A percentile compares a stretch with the other conserved stretches of the same genome.
These are phyloP conservation scores for Starmerella geochares DNA, from an alignment of 805 yeast genomes.

Conservation along the genomic window DNA sequence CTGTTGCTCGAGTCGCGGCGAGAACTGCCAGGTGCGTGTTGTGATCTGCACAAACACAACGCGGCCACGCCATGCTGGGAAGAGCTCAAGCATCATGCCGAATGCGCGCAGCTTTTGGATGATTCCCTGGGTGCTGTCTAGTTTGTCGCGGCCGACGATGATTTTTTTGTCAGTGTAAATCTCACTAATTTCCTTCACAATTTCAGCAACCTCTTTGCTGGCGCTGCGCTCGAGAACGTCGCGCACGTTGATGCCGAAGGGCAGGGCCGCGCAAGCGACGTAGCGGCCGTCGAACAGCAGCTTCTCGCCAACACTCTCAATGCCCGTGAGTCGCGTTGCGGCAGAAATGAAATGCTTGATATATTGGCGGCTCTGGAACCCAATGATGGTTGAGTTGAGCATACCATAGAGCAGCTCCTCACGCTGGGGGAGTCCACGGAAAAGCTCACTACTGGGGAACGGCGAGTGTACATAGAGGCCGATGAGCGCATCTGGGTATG, in stretches of 20 bases:
- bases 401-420: conserved; percentile 77
- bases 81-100: conserved; percentile 76
- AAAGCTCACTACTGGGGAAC: conserved; percentile 91
- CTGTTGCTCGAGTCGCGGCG: conserved; percentile 62
- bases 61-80: conserved; percentile 81
- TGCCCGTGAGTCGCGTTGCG: conserved; percentile 77
- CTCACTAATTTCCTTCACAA: conserved; percentile 50
- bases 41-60: conserved; percentile 89
- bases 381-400: conserved; percentile 78
- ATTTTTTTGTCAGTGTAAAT: conserved; percentile 45
- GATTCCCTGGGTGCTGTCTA: conserved; percentile 87
- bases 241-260: conserved; percentile 80
- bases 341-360: conserved; percentile 85
- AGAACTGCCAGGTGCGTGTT: conserved; percentile 56
- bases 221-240: conserved; percentile 57
- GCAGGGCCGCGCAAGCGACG: conserved; percentile 63
- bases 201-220: conserved; percentile 34
- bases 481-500: conserved; percentile 59
- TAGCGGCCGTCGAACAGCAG: conserved; percentile 68
- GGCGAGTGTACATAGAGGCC: conserved; percentile 80
- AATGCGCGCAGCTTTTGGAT: conserved; percentile 86
- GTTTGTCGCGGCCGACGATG: conserved; percentile 86
- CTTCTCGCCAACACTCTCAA: conserved; percentile 41
- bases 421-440: conserved; percentile 78
- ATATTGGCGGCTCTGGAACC: conserved; percentile 78